Base-by-base conservation (phyloP, 257 asterid genomes). In the Ballota nigra region DNA sequence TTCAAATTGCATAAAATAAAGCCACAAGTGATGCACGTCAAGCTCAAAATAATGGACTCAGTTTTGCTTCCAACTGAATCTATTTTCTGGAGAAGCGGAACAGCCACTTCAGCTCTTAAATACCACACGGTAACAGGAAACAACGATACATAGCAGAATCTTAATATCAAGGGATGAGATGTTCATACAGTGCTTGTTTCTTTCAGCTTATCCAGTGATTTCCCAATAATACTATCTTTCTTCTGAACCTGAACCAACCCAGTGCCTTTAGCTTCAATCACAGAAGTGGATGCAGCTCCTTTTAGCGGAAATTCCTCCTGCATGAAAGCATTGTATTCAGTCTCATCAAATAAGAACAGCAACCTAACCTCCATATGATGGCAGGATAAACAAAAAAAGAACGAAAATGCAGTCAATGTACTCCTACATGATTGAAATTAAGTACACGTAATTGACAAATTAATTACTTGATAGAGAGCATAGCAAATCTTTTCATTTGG, bases 181-280 rank as follows among this genome's bases (percentile, higher is more conserved):
- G 67, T 65, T 38, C 85, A 52, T 85, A 94, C 98, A 80, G 92
- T 92, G 88, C 94, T 87, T 15, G 99, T 87, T 82, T 88, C 96
- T 82, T 85, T 92, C 84, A 95, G 86, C 83, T 92, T 89, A 60
- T 92, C 96, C 83, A 92, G 77, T 40, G 98, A 92, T 82, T 88
- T 92, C 75, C 71, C 94, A 58, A 95, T 80, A 47, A 95, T 80
- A 74, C 70, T 70, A 75, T 86, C 94, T 65, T 95, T 88, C 86
- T 87, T 89, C 86, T 80, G 86, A 77, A 78, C 77, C 57, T 69
- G 88, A 66, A 81, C 89, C 82, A 84, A 69, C 13, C 60, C 40
- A 66, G 76, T 28, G 26, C 81, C 75, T 82, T 75, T 83, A 65
- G 78, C 81, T 64, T 77, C 84, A 68, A 79, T 75, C 57, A 72